Evolutionary conservation across 257 asterid genomes (phyloP), one percentile per base, ranked within the genome.

Genomic region (Paraleonurus japonicus): DNA sequence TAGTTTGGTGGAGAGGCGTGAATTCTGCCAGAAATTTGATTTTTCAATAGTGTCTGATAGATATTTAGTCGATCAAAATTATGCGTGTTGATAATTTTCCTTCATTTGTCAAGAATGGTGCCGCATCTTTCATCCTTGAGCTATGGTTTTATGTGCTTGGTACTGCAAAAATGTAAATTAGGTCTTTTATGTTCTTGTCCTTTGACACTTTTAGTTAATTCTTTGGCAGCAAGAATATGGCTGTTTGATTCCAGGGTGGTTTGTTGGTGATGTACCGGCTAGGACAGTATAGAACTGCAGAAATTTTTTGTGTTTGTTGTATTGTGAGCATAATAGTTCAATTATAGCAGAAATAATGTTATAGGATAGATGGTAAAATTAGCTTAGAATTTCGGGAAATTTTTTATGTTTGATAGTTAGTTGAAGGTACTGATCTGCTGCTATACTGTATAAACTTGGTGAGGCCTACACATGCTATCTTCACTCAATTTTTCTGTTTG

Each of bases 211-310:
- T 32, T 48, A 43, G 69, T 41, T 70, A n/a, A 59, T 58, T 41
- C 65, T n/a, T 61, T 23, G n/a, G 30, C 48, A 33, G 64, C 58
- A 32, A 33, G 63, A 55, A 65, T 57, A 51, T 35, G 61, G 37
- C n/a, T 16, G 54, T 65, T 12, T 39, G 60, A n/a, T 61, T 67
- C 1, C 2, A 23, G 26, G 57, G 39, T 58, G n/a, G 19, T 22
- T 3, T 57, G 39, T 6, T 32, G 53, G 32, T 35, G 65, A 12
- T 61, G 13, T 62, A 17, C 59, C 1, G 15, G 30, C 41, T 26
- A 61, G 28, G 68, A 57, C 10, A 7, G 27, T 7, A 2, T 39
- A 58, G 12, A 30, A 12, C 16, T 71, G 51, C 32, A 11, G 57
- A 58, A 41, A 59, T 68, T 43, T 20, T 57, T 11, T 60, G 32